Evolutionary conservation across 1,284 basidiomycete species (phyloP).

Genomic region (Bondarzewia mesenterica): DNA sequence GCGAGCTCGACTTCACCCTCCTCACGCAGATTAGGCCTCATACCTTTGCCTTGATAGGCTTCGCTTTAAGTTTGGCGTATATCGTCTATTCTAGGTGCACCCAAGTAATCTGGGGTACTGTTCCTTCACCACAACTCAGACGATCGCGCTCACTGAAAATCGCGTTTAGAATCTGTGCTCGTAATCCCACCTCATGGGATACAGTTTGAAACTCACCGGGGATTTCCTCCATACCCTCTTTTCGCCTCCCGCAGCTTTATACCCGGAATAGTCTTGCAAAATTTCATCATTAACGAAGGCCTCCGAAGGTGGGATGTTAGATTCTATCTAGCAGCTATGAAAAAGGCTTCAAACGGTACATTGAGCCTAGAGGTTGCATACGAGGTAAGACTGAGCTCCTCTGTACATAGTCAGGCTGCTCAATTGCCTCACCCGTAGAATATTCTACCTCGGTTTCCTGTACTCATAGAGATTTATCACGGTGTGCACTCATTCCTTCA

Average conservation of each 20-base stretch:
- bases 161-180: constrained; percentile 55
- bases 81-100: constrained; percentile 28
- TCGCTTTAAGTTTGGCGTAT: constrained; percentile 7
- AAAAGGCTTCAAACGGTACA: constrained; percentile 20
- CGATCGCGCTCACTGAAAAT: not conserved
- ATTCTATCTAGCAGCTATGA: constrained; percentile 54
- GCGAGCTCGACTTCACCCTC: not conserved
- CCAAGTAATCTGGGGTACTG: constrained; percentile 45
- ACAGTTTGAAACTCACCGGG: constrained; percentile 62
- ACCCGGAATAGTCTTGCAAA: constrained; percentile 41
- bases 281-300: constrained; percentile 68
- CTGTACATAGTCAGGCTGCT: constrained; percentile 3
- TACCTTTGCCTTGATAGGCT: constrained; percentile 1
- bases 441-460: constrained; percentile 51
- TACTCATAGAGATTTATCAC: constrained; percentile 52
- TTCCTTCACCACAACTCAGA: not conserved
- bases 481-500: constrained; percentile 35
- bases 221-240: constrained; percentile 38
- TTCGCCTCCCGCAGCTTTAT: constrained; percentile 49
- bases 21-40: constrained; percentile 3
- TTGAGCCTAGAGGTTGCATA: constrained; percentile 41
- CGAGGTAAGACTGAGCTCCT: constrained; percentile 28
- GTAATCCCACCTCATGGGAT: constrained; percentile 59
- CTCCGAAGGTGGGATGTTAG: constrained; percentile 61
- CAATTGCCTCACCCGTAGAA: constrained; percentile 32